Conservation (phyloP, 1,284 basidiomycete species). For the Coniferiporia weirii region DNA sequence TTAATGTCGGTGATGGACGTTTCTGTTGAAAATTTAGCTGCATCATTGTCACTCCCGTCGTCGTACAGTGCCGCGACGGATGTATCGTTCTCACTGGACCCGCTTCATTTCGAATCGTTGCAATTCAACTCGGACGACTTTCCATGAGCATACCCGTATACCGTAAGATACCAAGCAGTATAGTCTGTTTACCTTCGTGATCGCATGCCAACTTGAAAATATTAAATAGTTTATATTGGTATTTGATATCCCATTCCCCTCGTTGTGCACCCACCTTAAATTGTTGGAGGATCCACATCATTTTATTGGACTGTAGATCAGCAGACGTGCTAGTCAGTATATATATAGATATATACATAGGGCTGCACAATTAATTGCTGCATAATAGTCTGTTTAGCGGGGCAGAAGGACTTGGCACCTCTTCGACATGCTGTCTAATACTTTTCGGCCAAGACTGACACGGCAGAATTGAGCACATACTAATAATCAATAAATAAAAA, state of each 20-base stretch:
- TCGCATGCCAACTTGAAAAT: not conserved
- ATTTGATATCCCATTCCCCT: not conserved
- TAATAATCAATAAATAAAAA: constrained; percentile 18
- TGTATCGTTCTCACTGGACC: constrained; percentile 4
- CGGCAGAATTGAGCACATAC: constrained; percentile 9
- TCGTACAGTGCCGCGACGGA: not conserved
- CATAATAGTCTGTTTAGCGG: not conserved
- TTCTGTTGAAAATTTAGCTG: constrained; percentile 13
- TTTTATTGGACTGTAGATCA: not conserved
- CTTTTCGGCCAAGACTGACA: constrained; percentile 52
- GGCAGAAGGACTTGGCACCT: not conserved
- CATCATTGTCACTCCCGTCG: constrained; percentile 10
- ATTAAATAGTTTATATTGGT: not conserved
- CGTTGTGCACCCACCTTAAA: not conserved
- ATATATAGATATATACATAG: not conserved
- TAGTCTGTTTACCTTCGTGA: not conserved
- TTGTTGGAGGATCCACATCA: not conserved
- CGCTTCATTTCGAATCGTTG: constrained; percentile 17
- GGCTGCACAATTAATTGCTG: not conserved
- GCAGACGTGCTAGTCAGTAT: not conserved
- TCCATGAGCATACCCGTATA: constrained; percentile 12
- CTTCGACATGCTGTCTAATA: constrained; percentile 30
- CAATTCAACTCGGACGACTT: constrained; percentile 17
- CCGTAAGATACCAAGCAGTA: constrained; percentile 3
- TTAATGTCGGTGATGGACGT: not conserved